phyloP scores from a whole-genome alignment of 1,284 basidiomycete genomes.

The Tremellales sp. region DNA sequence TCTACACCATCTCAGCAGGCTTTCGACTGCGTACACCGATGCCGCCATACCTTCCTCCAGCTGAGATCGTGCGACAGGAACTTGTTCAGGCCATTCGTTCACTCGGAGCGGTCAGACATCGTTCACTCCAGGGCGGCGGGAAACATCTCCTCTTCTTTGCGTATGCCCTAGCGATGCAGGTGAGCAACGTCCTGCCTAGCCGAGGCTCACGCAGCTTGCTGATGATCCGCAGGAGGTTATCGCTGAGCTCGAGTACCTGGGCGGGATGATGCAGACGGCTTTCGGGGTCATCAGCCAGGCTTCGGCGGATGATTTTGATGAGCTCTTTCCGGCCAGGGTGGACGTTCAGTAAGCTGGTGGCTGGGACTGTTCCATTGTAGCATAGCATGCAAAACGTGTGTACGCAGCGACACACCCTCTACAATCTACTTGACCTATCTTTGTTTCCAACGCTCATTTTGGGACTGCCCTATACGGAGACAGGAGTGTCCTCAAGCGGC shows the following conservation, averaged over 20 bases:
- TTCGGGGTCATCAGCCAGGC: slow-evolving; percentile 76
- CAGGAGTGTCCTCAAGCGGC: too few relatives aligned
- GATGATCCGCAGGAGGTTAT: slow-evolving; percentile 61
- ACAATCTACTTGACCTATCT: too few relatives aligned
- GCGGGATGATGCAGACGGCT: slow-evolving; percentile 70
- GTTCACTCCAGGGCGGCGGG: slow-evolving; percentile 58
- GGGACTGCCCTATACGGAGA: too few relatives aligned
- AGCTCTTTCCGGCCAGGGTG: slow-evolving; percentile 58
- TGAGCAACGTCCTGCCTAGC: slow-evolving; percentile 11
- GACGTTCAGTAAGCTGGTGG: too few relatives aligned
- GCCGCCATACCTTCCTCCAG: slow-evolving; percentile 91
- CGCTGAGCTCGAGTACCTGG: slow-evolving; percentile 73
- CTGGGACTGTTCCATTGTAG: too few relatives aligned
- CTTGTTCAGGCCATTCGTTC: slow-evolving; percentile 77
- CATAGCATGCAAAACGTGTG: too few relatives aligned
- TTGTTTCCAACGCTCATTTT: too few relatives aligned
- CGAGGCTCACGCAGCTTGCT: neutral
- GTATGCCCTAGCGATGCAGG: slow-evolving; percentile 81
- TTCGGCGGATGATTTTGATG: slow-evolving; percentile 63
- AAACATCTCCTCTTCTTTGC: slow-evolving; percentile 87
- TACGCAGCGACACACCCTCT: too few relatives aligned
- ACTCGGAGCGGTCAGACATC: slow-evolving; percentile 70
- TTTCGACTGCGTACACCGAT: slow-evolving; percentile 86
- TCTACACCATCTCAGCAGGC: slow-evolving; percentile 79
- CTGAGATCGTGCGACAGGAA: slow-evolving; percentile 70